Base-by-base conservation (phyloP, 805 yeast species). In the Kuraishia ogatae region DNA sequence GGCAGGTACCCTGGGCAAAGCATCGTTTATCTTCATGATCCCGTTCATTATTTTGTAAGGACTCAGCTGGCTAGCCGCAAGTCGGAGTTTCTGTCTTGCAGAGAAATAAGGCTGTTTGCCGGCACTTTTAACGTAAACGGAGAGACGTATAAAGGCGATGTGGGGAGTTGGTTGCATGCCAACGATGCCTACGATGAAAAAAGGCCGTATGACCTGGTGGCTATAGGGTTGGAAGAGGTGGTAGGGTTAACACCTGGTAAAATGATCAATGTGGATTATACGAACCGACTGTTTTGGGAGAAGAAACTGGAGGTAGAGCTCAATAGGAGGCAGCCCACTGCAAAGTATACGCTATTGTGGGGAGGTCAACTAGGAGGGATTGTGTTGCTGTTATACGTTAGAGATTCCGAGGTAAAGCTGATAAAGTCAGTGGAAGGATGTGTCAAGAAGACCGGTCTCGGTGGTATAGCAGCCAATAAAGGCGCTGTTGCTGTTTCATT, bases 401-500 rank as follows among this genome's bases (percentile, higher is more conserved):
- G 81, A 57, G 81, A 80, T 48, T 67, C 74, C 1, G 79, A 81
- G 55, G 64, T 79, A 3, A 71, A 75, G 11, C 73, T 78, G 52
- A 77, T 91, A 39, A 76, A 81, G 48, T 79, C 82, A 52, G 75
- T 91, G 26, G 87, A 84, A 61, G 84, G 92, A 1, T 79, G 86
- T 39, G 80, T 84, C 46, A 92, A 89, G 61, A 93, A 93, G 69
- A 93, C 98, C 0, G 99, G 98, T 0, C 74, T 94, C 54, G 97
- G 97, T 46, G 99, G 99, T 50, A 93, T 94, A 73, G 83, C 98
- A 0, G 99, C 97, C 19, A 93, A 94, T 67, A 93, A 93, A 68
- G 99, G 99, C 50, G 97, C 96, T 2, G 96, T 92, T 57, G 97
- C 96, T 0, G 89, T 94, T 17, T 78, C 97, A 58, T 88, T 93